Evolutionary conservation across 257 asterid species (phyloP).

Genomic region (Capsicum pubescens): DNA sequence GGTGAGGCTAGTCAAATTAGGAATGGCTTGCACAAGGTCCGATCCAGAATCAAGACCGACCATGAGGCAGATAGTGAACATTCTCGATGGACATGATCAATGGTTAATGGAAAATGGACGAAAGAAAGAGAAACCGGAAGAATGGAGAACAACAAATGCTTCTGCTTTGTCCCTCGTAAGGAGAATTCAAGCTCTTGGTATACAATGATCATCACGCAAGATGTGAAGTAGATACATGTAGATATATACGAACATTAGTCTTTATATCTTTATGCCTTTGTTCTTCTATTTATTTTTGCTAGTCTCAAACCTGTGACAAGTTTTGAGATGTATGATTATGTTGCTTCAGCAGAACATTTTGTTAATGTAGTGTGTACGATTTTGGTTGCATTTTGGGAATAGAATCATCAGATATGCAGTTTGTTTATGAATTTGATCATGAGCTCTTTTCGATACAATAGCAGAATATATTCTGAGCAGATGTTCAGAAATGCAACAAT

Average conservation of each 20-base stretch:
- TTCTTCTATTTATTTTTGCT: not conserved
- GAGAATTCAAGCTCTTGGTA: slow-evolving; percentile 88
- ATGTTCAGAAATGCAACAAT: slow-evolving; percentile 16
- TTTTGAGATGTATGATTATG: slow-evolving; percentile 7
- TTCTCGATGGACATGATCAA: slow-evolving; percentile 78
- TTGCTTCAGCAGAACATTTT: slow-evolving; percentile 19
- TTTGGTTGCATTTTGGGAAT: not conserved
- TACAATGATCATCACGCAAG: slow-evolving; percentile 50
- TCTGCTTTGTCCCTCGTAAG: slow-evolving; percentile 63
- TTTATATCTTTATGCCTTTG: not conserved
- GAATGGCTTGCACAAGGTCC: slow-evolving; percentile 76
- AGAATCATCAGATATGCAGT: not conserved
- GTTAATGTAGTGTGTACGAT: not conserved
- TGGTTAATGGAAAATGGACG: slow-evolving; percentile 54
- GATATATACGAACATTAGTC: slow-evolving; percentile 13
- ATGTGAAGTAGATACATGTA: slow-evolving; percentile 24
- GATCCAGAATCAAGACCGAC: slow-evolving; percentile 71
- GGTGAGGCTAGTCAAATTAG: slow-evolving; percentile 71
- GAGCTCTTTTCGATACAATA: not conserved
- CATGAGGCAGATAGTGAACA: slow-evolving; percentile 82
- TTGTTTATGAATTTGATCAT: slow-evolving; percentile 3
- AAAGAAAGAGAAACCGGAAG: slow-evolving; percentile 58
- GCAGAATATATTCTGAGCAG: not conserved
- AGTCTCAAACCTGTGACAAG: not conserved
- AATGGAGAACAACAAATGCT: slow-evolving; percentile 76